phyloP scores from a whole-genome alignment of 164 flowering plant genomes.

The Aristolochia contorta region DNA sequence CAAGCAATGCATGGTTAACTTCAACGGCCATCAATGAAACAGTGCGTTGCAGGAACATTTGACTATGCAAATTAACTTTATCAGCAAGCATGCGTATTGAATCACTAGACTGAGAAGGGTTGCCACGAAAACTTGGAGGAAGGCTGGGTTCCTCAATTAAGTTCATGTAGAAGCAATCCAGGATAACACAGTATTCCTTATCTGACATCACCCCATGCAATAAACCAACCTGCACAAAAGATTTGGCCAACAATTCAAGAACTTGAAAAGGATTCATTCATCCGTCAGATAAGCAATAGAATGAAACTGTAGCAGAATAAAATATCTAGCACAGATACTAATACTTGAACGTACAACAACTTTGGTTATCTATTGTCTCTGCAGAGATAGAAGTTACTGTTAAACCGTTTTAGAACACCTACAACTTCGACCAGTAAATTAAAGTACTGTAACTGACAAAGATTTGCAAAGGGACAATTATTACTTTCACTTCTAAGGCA shows the following conservation, averaged over 20 bases:
- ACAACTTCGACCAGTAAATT: too few species aligned
- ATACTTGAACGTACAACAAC: too few species aligned
- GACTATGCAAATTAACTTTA: conserved; percentile 84
- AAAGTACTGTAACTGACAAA: background rate
- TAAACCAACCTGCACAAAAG: conserved; percentile 57
- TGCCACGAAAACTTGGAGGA: conserved; percentile 82
- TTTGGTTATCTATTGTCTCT: too few species aligned
- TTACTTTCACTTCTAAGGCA: conserved; percentile 78
- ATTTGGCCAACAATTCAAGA: background rate
- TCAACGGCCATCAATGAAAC: conserved; percentile 69
- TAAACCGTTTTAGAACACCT: too few species aligned
- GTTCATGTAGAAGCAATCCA: conserved; percentile 68
- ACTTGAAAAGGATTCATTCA: too few species aligned
- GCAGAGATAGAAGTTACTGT: too few species aligned
- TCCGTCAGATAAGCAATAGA: too few species aligned
- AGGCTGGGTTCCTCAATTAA: conserved; percentile 69
- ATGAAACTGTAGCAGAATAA: too few species aligned
- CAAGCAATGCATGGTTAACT: conserved; percentile 68
- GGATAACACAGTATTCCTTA: conserved; percentile 73
- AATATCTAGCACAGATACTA: too few species aligned
- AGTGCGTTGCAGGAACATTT: conserved; percentile 62
- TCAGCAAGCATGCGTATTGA: conserved; percentile 74
- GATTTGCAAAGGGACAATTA: background rate
- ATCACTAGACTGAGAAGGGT: conserved; percentile 48
- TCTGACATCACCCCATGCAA: conserved; percentile 78